These are phyloP conservation scores for Drosera capensis DNA, from an alignment of 148 eudicot species.

Conservation along the genomic window DNA sequence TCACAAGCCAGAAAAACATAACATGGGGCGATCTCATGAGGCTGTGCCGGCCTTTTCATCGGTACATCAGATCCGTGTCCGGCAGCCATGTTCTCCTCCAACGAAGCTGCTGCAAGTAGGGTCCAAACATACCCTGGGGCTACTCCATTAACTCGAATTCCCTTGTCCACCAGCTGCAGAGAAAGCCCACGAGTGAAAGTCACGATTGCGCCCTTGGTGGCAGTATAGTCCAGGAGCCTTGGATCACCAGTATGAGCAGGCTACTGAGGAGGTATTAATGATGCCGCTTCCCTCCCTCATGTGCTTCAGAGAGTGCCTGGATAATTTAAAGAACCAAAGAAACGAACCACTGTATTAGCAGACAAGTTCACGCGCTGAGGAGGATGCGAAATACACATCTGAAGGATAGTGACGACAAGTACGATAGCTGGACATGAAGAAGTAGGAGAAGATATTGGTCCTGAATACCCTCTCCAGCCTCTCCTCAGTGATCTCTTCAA, in stretches of 20 bases:
- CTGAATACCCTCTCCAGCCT: conserved; percentile 49
- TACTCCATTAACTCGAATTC: conserved; percentile 47
- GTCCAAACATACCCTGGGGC: conserved; percentile 54
- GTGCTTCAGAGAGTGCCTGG: conserved; percentile 20
- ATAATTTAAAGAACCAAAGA: too few relatives aligned
- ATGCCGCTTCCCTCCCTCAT: conserved; percentile 28
- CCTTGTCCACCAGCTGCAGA: conserved; percentile 16
- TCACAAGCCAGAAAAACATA: conserved; percentile 40
- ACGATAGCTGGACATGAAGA: conserved; percentile 49
- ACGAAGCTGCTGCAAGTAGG: conserved; percentile 19
- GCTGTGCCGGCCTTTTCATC: conserved; percentile 30
- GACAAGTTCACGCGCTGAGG: too few relatives aligned
- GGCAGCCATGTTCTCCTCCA: conserved; percentile 8
- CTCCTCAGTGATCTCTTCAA: conserved; percentile 48
- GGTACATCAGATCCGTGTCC: conserved; percentile 17
- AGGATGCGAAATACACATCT: too few relatives aligned
- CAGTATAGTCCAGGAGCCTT: conserved; percentile 23
- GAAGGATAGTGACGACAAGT: too few relatives aligned
- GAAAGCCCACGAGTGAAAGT: conserved; percentile 20
- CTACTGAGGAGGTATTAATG: conserved; percentile 34
- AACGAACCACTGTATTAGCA: too few relatives aligned
- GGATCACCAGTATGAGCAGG: conserved; percentile 14
- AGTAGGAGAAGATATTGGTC: too few relatives aligned
- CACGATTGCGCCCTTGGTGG: conserved; percentile 24
- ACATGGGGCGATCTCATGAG: conserved; percentile 35